Base-by-base conservation (phyloP, 139 green algal genomes). In the Micractinium conductrix region DNA sequence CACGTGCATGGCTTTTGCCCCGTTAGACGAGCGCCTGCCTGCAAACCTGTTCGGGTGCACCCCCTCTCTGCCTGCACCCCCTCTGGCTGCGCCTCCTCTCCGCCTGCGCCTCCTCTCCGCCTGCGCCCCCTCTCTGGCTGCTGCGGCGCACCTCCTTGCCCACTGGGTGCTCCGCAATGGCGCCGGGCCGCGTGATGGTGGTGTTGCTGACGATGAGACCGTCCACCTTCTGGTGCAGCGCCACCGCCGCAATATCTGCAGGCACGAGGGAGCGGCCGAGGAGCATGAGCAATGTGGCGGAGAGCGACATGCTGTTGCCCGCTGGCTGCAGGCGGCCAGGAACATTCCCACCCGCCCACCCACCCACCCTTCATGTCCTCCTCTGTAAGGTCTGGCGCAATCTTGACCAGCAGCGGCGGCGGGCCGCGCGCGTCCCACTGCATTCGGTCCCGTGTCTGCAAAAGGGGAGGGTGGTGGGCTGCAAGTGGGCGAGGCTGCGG, bases 141-240 rank as follows among this genome's bases (percentile, higher is more conserved):
- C n/a, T 28, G 0, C 30, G 16, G 19, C 68, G 8, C 62, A 89
- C 89, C 87, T 93, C 89, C 28, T 85, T 26, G 65, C 81, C 94
- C 19, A 85, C 60, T 0, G 88, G 87, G 78, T 94, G 88, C 14
- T 91, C 78, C 9, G 73, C 72, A 3, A 97, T 90, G 44, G 53
- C 45, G 6, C 65, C 85, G n/a, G 97, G 97, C 40, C 97, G 88
- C 14, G 88, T 83, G 43, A 99, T 93, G 43, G 97, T 99, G 40
- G 96, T 99, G 90, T 99, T 99, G 79, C 78, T 91, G 4, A 99
- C 90, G 17, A 99, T 93, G 44, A 99, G 85, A 4, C 96, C 96
- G 80, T 99, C 97, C 45, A 99, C 87, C 21, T 85, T 84, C 19
- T 81, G 76, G 1, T 63, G 53, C 30, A 95, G 71, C 45, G 91